Base-by-base conservation (phyloP, 2,329 filamentous ascomycete genomes). In the Colletotrichum eleusines region DNA sequence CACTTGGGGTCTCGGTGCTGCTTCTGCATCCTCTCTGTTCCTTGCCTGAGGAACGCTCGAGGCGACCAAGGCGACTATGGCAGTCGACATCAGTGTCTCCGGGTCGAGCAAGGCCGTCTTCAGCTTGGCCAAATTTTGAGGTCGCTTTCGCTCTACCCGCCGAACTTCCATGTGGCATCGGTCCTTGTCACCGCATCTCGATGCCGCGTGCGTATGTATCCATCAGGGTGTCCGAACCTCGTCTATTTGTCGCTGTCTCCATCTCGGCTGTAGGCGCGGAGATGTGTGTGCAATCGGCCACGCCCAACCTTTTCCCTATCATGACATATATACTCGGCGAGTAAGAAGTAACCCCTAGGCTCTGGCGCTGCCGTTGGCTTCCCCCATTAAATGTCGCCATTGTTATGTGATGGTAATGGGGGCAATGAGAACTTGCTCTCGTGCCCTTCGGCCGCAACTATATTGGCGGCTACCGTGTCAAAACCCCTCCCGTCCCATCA, bases 381-480 rank as follows among this genome's bases (percentile, higher is more conserved):
- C 42, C 26, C n/a, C n/a, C 44, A 23, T 65, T 44, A 28, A 54
- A 28, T 48, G 14, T 28, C 23, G 5, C 23, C 14, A 28, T 28
- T 31, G 18, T n/a, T 18, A n/a, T n/a, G n/a, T n/a, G 14, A 20
- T 48, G 16, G 40, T n/a, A n/a, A 57, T 58, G 51, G n/a, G 18
- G 28, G 28, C 20, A 62, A 53, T 3, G 11, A 16, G 23, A 31
- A 33, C 28, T 11, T 12, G 33, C 46, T 9, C 23, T n/a, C 2
- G 11, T 14, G 35, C 5, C 14, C 12, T 57, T 38, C 11, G 33
- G 40, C 40, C 54, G 59, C 59, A 23, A 54, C 31, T 46, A 14
- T 64, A 26, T 69, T 23, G 20, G 35, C 44, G 33, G 51, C 40
- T 48, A 23, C 51, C 33, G 26, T 63, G 58, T 23, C n/a, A n/a